Base-by-base conservation (phyloP, 176 grass and related monocot genomes). In the Guadua angustifolia region DNA sequence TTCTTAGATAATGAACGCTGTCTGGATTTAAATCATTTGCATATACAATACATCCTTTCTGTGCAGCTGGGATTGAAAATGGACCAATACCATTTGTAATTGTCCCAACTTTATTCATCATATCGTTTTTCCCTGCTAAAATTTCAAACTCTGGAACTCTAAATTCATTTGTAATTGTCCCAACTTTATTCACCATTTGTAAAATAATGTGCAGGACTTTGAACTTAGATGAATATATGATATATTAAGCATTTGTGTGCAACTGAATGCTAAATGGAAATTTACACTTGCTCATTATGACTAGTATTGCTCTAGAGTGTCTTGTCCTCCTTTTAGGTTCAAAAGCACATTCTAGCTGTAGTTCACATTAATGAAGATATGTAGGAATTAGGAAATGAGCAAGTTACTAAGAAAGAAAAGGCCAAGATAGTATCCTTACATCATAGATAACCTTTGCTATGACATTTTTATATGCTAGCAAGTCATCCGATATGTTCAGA, bases 131-230 rank as follows among this genome's bases (percentile, higher is more conserved):
- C 75, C 96, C 93, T 61, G 91, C 91, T 81, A 95, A 90, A 87
- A 99, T 88, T 85, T 95, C 96, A 61, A 99, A 99, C 59, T 85
- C 58, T 36, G 93, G 96, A 40, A 99, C 96, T 85, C 96, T 89
- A 69, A 99, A 99, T 84, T 99, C 91, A 63, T 99, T 99, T 80
- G 91, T 94, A 78, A 99, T 99, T 12, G 86, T 87, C 24, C 93
- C 96, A 79, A 99, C 93, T 91, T 98, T 98, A 86, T 98, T 99
- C 25, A 84, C 96, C 85, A 99, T n/a, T n/a, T n/a, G n/a, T 51
- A 83, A 66, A 35, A 60, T 24, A 2, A 73, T 71, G 51, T 5
- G 50, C 36, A 81, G 50, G 24, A 32, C 33, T 25, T 39, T 80
- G 63, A 38, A 65, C 13, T 1, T 44, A 22, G 7, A 43, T 42